Base-by-base conservation (phyloP, 108 stramenopile species). In the Seminavis robusta region DNA sequence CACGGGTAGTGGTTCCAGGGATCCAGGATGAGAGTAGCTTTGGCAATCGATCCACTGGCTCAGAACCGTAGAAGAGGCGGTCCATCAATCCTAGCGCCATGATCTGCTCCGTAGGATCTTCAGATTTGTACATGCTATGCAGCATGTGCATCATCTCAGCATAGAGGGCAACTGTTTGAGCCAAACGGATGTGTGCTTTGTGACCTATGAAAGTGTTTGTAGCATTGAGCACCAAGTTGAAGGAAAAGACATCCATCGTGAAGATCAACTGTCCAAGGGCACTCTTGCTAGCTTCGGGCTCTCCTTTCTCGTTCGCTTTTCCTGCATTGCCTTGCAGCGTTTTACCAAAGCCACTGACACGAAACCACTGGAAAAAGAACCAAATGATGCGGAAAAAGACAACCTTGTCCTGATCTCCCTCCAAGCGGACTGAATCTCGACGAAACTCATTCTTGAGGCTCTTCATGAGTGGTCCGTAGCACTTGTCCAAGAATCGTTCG, bases 241-340 rank as follows among this genome's bases (percentile, higher is more conserved):
- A 94, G 41, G 88, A 83, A 50, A 89, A 94, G 24, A 94, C 81
- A 67, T 94, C 93, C 88, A 94, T 88, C 20, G 93, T 94, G 50
- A 90, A 90, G 42, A 94, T 77, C 32, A 90, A 60, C 21, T 81
- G 74, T 25, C 77, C 84, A 36, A 79, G 30, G 9, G 52, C 54
- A 23, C 52, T 25, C 3, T 33, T 16, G 15, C 16, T 29, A 4
- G 38, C 21, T 4, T 15, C 32, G 16, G 53, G 16, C 20, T 25
- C 9, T 7, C 13, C 46, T 38, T 47, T 36, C 6, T 13, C 30
- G 1, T 56, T 21, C 3, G 31, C 30, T 28, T n/a, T 3, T 10
- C 29, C 50, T n/a, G 31, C 38, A 4, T 54, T 44, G 40, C 17
- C 47, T n/a, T 60, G 26, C 17, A 28, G 40, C 21, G 19, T 15